These are phyloP conservation scores for Podila minutissima DNA, from an alignment of 192 early-diverging fungal species.

Conservation along the genomic window DNA sequence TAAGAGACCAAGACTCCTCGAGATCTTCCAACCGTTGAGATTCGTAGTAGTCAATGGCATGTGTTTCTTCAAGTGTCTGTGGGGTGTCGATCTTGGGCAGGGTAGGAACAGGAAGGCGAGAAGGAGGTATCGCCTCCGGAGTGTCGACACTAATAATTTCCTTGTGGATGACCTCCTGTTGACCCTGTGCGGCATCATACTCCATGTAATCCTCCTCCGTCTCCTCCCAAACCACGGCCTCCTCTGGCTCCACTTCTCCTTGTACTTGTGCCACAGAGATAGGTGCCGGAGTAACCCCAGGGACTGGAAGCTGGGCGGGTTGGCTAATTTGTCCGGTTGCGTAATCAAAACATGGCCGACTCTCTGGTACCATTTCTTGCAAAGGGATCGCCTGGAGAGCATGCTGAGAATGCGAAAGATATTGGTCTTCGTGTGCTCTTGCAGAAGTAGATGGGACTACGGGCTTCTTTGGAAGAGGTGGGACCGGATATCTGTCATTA, in stretches of 20 bases:
- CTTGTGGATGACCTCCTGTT: not conserved
- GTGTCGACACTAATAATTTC: not conserved
- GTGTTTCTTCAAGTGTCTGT: not conserved
- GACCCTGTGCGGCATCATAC: not conserved
- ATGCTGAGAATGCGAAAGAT: too few relatives aligned
- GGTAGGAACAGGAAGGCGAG: too few relatives aligned
- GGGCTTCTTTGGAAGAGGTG: too few relatives aligned
- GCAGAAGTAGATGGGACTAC: too few relatives aligned
- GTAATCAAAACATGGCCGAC: too few relatives aligned
- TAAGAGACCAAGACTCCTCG: conserved; percentile 16
- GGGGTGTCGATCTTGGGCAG: too few relatives aligned
- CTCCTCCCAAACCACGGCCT: conserved; percentile 35
- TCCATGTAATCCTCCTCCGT: conserved; percentile 11
- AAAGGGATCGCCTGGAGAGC: too few relatives aligned
- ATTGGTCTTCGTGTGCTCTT: too few relatives aligned
- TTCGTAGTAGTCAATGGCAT: not conserved
- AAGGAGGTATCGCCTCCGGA: not conserved
- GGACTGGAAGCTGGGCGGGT: not conserved
- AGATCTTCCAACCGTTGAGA: conserved; percentile 35
- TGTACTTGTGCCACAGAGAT: too few relatives aligned
- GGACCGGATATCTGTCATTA: too few relatives aligned
- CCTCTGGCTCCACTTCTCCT: not conserved
- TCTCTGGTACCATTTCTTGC: too few relatives aligned
- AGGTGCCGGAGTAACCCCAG: not conserved
- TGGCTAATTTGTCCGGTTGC: too few relatives aligned